These are phyloP conservation scores for Drosera capensis DNA, from an alignment of 148 eudicot species.

Conservation along the genomic window DNA sequence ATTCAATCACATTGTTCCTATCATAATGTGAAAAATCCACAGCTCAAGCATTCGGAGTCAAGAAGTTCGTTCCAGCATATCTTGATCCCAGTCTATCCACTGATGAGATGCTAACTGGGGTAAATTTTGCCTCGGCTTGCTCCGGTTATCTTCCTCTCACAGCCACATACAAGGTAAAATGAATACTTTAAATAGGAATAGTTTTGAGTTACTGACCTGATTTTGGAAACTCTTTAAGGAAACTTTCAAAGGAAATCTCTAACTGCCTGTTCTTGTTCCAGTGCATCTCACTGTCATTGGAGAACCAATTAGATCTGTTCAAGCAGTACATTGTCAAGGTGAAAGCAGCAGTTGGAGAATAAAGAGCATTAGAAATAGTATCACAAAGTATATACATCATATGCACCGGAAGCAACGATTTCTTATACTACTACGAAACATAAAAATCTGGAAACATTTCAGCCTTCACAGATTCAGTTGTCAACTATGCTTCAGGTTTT, in stretches of 20 bases:
- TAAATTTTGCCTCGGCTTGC: constrained; percentile 20
- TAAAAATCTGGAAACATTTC: too few relatives aligned
- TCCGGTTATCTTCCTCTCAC: constrained; percentile 18
- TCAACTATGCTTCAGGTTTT: too few relatives aligned
- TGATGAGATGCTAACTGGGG: constrained; percentile 15
- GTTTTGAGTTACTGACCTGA: too few relatives aligned
- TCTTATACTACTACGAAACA: too few relatives aligned
- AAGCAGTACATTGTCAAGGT: constrained; percentile 39
- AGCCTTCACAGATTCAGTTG: too few relatives aligned
- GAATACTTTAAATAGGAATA: too few relatives aligned
- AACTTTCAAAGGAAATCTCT: too few relatives aligned
- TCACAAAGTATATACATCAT: constrained; percentile 21
- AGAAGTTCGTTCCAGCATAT: constrained; percentile 19
- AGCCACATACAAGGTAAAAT: constrained; percentile 19
- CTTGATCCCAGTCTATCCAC: constrained; percentile 11
- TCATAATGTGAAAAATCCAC: too few relatives aligned
- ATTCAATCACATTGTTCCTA: too few relatives aligned
- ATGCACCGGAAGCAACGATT: constrained; percentile 39
- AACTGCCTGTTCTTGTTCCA: neutral
- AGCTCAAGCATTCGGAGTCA: constrained; percentile 18
- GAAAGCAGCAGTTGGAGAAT: constrained; percentile 29
- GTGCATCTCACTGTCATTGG: constrained; percentile 15
- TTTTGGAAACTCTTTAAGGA: too few relatives aligned
- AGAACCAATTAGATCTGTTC: constrained; percentile 27
- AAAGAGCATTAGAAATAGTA: constrained; percentile 13